Conservation (phyloP, 2,329 filamentous ascomycete genomes). For the Karstenula rhodostoma region DNA sequence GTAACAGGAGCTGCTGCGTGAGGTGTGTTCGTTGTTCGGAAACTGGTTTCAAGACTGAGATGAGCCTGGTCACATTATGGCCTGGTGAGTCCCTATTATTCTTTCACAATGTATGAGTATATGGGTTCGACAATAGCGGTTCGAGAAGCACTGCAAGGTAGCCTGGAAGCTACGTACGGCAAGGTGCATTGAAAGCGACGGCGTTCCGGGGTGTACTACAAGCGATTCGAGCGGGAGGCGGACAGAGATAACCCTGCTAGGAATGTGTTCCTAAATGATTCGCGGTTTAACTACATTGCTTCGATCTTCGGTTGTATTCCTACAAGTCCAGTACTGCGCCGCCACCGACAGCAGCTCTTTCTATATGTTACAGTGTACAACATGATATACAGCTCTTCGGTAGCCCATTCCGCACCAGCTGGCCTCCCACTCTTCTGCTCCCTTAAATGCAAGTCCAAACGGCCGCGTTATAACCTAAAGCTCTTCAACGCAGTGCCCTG, state of each 20-base stretch:
- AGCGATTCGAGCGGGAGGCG: not conserved
- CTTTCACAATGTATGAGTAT: not conserved
- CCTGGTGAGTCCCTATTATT: not conserved
- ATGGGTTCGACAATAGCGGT: not conserved
- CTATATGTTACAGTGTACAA: slow-evolving; percentile 21
- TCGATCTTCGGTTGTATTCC: slow-evolving; percentile 3
- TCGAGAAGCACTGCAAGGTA: slow-evolving; percentile 6
- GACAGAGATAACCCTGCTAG: not conserved
- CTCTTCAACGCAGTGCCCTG: slow-evolving; percentile 6
- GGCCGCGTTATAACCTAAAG: not conserved
- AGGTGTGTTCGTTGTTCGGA: not conserved
- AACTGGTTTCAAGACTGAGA: not conserved
- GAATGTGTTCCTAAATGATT: not conserved
- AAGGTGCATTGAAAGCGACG: slow-evolving; percentile 7
- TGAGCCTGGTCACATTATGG: not conserved
- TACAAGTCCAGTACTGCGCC: slow-evolving; percentile 1
- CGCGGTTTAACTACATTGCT: not conserved
- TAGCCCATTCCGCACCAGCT: not conserved
- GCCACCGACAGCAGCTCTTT: not conserved
- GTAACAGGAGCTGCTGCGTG: slow-evolving; percentile 20
- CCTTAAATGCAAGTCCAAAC: not conserved
- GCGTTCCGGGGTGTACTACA: slow-evolving; percentile 2
- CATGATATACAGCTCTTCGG: slow-evolving; percentile 5
- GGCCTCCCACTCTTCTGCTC: not conserved
- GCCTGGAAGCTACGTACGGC: slow-evolving; percentile 1